phyloP scores from a whole-genome alignment of 768 basidiomycete genomes.

The Agaricus sinodeliciosus region DNA sequence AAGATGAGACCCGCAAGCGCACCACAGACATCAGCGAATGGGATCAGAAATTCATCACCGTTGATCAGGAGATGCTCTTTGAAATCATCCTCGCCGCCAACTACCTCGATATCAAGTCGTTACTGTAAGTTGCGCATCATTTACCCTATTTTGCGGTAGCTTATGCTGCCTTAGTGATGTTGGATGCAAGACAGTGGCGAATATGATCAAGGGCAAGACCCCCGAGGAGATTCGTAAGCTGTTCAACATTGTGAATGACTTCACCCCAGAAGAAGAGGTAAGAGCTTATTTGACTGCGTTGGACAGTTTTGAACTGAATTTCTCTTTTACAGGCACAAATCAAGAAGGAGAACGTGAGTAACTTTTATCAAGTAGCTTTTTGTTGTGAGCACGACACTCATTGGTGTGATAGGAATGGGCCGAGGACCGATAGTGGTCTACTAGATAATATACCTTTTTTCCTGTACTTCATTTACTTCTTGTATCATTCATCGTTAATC shows the following conservation, averaged over 20 bases:
- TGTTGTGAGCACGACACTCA: slow-evolving; percentile 13
- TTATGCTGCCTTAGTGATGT: slow-evolving; percentile 63
- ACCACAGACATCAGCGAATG: slow-evolving; percentile 99
- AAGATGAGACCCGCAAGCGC: slow-evolving; percentile 94
- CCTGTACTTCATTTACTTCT: slow-evolving; percentile 10
- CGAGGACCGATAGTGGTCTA: slow-evolving; percentile 65
- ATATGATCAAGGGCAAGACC: slow-evolving; percentile 99
- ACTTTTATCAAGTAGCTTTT: background rate
- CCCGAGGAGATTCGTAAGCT: slow-evolving; percentile 98
- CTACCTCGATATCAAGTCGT: slow-evolving; percentile 98
- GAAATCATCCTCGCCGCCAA: slow-evolving; percentile 99
- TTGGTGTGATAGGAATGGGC: slow-evolving; percentile 71
- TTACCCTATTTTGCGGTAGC: background rate
- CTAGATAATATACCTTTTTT: slow-evolving; percentile 4
- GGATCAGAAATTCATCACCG: slow-evolving; percentile 98
- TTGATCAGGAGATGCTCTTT: slow-evolving; percentile 99
- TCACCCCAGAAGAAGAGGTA: slow-evolving; percentile 98
- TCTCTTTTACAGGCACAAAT: slow-evolving; percentile 71
- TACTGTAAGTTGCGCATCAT: slow-evolving; percentile 65
- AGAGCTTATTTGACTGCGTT: slow-evolving; percentile 16
- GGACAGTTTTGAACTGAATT: slow-evolving; percentile 7
- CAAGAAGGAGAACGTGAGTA: slow-evolving; percentile 96
- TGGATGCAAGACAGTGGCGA: slow-evolving; percentile 97
- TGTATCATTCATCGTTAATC: slow-evolving; percentile 22
- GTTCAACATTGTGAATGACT: slow-evolving; percentile 97